Percentiles rank a stretch among this genome's conserved stretches.
phyloP scores from a whole-genome alignment of 768 basidiomycete species.

The Collybia mongolica region DNA sequence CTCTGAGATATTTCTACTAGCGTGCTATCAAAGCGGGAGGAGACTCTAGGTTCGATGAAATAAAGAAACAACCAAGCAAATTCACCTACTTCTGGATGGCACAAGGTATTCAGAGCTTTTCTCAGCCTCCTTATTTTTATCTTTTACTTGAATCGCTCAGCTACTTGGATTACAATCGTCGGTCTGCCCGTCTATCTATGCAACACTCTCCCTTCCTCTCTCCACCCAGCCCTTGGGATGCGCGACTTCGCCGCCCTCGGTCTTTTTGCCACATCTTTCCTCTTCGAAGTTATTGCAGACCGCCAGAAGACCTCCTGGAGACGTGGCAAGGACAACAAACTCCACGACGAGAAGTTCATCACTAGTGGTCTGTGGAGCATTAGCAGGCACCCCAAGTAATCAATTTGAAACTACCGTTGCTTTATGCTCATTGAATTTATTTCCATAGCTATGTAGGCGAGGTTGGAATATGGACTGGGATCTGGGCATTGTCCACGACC shows the following conservation, averaged over 20 bases:
- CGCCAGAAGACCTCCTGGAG: conserved; percentile 66
- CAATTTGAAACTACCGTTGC: not conserved
- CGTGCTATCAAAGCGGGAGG: conserved; percentile 51
- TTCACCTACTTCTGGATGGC: conserved; percentile 65
- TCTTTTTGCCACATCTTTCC: conserved; percentile 54
- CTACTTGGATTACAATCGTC: conserved; percentile 66
- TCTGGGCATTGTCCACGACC: conserved; percentile 55
- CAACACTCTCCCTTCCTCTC: conserved; percentile 49
- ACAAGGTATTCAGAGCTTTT: conserved; percentile 37
- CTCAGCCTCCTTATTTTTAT: not conserved
- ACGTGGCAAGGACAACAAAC: conserved; percentile 51
- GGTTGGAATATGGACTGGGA: conserved; percentile 66
- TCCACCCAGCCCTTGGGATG: conserved; percentile 49
- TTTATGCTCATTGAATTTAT: not conserved
- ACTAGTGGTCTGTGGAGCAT: conserved; percentile 64
- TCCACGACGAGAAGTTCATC: conserved; percentile 73
- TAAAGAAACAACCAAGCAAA: conserved; percentile 34
- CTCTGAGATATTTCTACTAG: conserved; percentile 12
- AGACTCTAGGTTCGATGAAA: conserved; percentile 64
- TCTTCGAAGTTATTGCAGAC: conserved; percentile 65
- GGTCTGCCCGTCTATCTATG: conserved; percentile 69
- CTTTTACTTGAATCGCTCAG: conserved; percentile 21
- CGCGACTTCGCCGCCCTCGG: conserved; percentile 55
- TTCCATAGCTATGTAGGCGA: conserved; percentile 64
- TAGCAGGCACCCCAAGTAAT: conserved; percentile 74